A percentile compares a stretch with the other conserved stretches of the same genome.
Evolutionary conservation across 2,329 filamentous ascomycete genomes (phyloP).

Genomic region (Xylogone sp.): DNA sequence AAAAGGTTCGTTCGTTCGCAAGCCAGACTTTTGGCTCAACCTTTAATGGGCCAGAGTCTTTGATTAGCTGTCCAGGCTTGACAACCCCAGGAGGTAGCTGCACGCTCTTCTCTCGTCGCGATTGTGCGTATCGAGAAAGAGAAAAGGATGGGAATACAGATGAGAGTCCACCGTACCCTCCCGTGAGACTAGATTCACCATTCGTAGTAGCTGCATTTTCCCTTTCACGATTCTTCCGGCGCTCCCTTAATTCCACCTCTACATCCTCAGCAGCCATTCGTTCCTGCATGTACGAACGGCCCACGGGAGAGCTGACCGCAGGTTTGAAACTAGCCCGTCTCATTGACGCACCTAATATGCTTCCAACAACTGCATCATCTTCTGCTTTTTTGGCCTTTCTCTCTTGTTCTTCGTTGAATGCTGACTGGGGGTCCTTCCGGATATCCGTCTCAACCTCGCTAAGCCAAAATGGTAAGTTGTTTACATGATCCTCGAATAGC

Average conservation of each 20-base stretch:
- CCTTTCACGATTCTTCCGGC: slow-evolving; percentile 14
- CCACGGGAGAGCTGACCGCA: slow-evolving; percentile 62
- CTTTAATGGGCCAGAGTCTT: slow-evolving; percentile 86
- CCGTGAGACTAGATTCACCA: slow-evolving; percentile 24
- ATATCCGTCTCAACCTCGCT: slow-evolving; percentile 91
- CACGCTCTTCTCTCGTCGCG: slow-evolving; percentile 45
- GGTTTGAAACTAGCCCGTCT: slow-evolving; percentile 49
- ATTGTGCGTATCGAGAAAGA: slow-evolving; percentile 69
- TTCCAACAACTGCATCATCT: slow-evolving; percentile 86
- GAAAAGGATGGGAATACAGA: slow-evolving; percentile 81
- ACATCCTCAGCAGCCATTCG: slow-evolving; percentile 43
- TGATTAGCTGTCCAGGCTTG: slow-evolving; percentile 84
- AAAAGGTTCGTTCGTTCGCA: slow-evolving; percentile 95
- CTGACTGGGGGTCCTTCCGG: slow-evolving; percentile 82
- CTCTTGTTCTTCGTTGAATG: slow-evolving; percentile 89
- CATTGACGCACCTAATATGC: slow-evolving; percentile 62
- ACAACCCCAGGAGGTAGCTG: slow-evolving; percentile 81
- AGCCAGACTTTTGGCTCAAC: slow-evolving; percentile 99
- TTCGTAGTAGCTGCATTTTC: slow-evolving; percentile 35
- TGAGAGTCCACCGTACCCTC: slow-evolving; percentile 55
- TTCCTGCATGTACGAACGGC: slow-evolving; percentile 60
- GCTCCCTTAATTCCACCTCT: slow-evolving; percentile 18
- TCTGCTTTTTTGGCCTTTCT: slow-evolving; percentile 76
- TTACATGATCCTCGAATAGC: slow-evolving; percentile 93
- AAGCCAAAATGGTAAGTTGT: slow-evolving; percentile 94